Evolutionary conservation across 2,329 filamentous ascomycete species (phyloP), one percentile per base, ranked within the genome.

Genomic region (Raffaelea deltoideospora): DNA sequence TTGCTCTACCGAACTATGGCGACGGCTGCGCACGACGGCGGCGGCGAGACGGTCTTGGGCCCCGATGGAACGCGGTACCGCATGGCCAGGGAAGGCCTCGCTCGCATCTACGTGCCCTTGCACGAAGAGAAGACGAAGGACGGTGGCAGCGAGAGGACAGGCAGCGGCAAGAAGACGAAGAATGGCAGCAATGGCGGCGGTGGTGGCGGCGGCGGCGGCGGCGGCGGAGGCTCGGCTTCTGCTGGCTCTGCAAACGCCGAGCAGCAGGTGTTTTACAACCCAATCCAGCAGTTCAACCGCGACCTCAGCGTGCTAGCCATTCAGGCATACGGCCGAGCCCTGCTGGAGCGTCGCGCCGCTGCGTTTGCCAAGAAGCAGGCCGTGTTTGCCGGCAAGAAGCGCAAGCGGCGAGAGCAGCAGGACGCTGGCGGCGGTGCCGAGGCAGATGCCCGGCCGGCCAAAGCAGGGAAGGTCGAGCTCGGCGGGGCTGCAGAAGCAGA

Each of bases 261-360:
- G 28, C 71, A 77, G 47, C 80, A 88, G 49, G 92, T 98, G 38
- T 98, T 98, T 53, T 98, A 98, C 68, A 98, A 98, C 49, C 88
- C 90, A 0, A 95, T 98, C 37, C 90, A 98, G 54, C 90, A 98
- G 54, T 98, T 96, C 66, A 98, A 98, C 58, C 80, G 92, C 33
- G 90, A 98, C 53, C 60, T 98, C 45, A 95, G 85, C 42, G 84
- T 95, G 20, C 69, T 98, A 13, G 85, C 85, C 1, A 94, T 98
- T 55, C 84, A 83, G 51, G 81, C 82, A 0, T 94, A 88, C 54
- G 84, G 83, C 1, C 76, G 90, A 47, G 75, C 84, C 23, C 41
- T 58, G 42, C 56, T 53, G 38, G 42, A 54, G 39, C 64, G 61
- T 41, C 74, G 68, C 50, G 67, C 61, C 34, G 62, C 67, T 14